Conservation (phyloP, 805 yeast species). For the Cyberlindnera maritima region DNA sequence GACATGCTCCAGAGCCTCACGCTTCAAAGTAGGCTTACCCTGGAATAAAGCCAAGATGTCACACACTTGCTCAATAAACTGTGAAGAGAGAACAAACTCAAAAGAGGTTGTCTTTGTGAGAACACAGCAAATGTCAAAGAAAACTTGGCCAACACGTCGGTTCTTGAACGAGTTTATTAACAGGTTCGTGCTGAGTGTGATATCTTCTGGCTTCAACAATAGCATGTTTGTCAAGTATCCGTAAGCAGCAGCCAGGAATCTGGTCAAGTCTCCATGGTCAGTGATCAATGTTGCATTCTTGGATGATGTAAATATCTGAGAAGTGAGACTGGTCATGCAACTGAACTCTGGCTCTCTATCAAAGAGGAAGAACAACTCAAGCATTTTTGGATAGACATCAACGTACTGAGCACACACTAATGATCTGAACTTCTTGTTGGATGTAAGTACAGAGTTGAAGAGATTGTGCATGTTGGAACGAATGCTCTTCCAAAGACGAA, state of each 20-base stretch:
- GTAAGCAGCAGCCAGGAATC: slow-evolving; percentile 60
- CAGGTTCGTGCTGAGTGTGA: slow-evolving; percentile 30
- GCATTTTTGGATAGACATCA: slow-evolving; percentile 73
- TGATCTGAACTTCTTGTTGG: slow-evolving; percentile 53
- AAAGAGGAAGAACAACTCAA: slow-evolving; percentile 61
- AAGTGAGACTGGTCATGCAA: slow-evolving; percentile 64
- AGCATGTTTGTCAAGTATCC: slow-evolving; percentile 58
- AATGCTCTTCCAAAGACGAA: slow-evolving; percentile 66
- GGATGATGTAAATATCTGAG: slow-evolving; percentile 80
- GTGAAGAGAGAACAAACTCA: slow-evolving; percentile 39
- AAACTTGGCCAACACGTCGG: slow-evolving; percentile 74
- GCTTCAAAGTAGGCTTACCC: slow-evolving; percentile 67
- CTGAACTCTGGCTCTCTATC: slow-evolving; percentile 83
- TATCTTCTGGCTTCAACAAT: slow-evolving; percentile 42
- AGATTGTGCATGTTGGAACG: slow-evolving; percentile 59
- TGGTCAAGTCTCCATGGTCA: slow-evolving; percentile 59
- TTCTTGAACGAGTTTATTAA: slow-evolving; percentile 45
- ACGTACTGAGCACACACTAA: slow-evolving; percentile 77
- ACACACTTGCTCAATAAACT: slow-evolving; percentile 56
- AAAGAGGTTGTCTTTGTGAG: slow-evolving; percentile 65
- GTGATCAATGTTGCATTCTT: slow-evolving; percentile 63
- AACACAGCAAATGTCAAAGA: slow-evolving; percentile 76
- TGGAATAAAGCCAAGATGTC: slow-evolving; percentile 70
- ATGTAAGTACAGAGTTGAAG: slow-evolving; percentile 61
- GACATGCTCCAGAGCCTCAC: slow-evolving; percentile 80